These are phyloP conservation scores for Musa beccarii DNA, from an alignment of 176 grass and related monocot species.

Conservation along the genomic window DNA sequence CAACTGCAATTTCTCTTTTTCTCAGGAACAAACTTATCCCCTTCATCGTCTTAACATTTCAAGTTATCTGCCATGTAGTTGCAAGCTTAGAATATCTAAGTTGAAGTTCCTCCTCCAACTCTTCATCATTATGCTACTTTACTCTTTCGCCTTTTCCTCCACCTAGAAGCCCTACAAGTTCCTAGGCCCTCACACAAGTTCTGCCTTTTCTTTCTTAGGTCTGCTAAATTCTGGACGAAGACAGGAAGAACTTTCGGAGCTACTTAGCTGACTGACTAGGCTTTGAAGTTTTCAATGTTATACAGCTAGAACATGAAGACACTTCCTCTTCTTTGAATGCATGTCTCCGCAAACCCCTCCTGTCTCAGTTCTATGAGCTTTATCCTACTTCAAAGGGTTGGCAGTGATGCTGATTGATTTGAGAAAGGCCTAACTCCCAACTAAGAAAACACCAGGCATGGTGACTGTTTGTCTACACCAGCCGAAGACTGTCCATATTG, in stretches of 20 bases:
- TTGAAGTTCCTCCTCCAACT: background rate
- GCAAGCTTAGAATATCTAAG: too few species aligned
- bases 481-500: background rate
- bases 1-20: too few species aligned
- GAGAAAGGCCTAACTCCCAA: constrained; percentile 8
- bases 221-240: constrained; percentile 27
- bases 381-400: constrained; percentile 1
- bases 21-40: too few species aligned
- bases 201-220: background rate
- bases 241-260: constrained; percentile 29
- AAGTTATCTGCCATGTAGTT: too few species aligned
- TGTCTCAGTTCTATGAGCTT: background rate
- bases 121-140: background rate
- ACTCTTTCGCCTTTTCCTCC: too few species aligned
- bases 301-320: background rate
- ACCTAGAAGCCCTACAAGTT: background rate
- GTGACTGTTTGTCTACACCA: background rate
- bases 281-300: constrained; percentile 2
- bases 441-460: background rate
- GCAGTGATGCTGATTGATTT: constrained; percentile 17
- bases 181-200: background rate
- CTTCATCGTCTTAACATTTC: too few species aligned
- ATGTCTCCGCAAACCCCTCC: background rate
- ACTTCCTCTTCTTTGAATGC: background rate
- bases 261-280: background rate